Percentiles rank a stretch among this genome's conserved stretches.
These are phyloP conservation scores for Flaveria brownii DNA, from an alignment of 129 eudicot genomes.

Conservation along the genomic window DNA sequence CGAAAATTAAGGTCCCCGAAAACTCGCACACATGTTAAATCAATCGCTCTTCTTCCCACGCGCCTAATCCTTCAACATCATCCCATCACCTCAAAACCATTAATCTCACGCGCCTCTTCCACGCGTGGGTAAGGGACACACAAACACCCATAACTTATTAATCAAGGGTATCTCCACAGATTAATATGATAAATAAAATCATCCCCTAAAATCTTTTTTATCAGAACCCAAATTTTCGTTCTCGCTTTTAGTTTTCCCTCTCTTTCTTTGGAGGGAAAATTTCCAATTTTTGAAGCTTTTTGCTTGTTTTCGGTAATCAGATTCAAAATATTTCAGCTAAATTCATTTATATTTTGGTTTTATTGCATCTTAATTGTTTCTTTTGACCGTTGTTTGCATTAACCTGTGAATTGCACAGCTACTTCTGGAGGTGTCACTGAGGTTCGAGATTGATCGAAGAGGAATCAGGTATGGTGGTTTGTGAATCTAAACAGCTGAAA, in stretches of 20 bases:
- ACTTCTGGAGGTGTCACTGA: conserved; percentile 6
- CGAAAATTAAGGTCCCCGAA: no score
- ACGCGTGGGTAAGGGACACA: background rate
- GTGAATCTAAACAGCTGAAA: conserved; percentile 11
- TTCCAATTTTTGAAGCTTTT: conserved; percentile 31
- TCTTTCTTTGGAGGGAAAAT: conserved; percentile 46
- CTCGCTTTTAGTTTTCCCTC: conserved; percentile 42
- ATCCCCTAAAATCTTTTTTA: conserved; percentile 14
- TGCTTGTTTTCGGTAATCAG: conserved; percentile 23
- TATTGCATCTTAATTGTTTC: conserved; percentile 5
- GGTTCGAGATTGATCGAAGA: conserved; percentile 10
- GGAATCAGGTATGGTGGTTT: conserved; percentile 21
- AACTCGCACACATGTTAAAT: no score
- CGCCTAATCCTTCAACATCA: background rate
- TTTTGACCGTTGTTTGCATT: conserved; percentile 35
- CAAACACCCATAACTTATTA: background rate
- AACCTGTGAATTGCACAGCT: background rate
- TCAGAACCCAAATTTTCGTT: conserved; percentile 33
- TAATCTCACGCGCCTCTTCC: conserved; percentile 16
- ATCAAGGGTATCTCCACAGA: background rate
- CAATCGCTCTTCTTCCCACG: background rate
- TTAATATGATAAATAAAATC: no score
- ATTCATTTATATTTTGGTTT: conserved; percentile 10
- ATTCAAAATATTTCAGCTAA: conserved; percentile 32
- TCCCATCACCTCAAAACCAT: background rate